Base-by-base conservation (phyloP, 257 asterid species). In the Phtheirospermum japonicum region DNA sequence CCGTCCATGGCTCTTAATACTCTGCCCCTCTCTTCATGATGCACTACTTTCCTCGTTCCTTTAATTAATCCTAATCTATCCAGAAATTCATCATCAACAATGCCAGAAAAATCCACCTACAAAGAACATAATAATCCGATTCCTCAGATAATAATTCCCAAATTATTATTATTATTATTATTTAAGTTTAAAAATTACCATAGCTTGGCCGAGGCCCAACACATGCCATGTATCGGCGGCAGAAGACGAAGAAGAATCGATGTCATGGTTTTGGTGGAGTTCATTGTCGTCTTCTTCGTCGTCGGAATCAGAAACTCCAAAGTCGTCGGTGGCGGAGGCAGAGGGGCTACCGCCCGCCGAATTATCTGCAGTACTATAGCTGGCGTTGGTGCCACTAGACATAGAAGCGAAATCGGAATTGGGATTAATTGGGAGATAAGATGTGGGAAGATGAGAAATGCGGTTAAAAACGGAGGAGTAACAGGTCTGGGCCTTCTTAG, bases 181-280 rank as follows among this genome's bases (percentile, higher is more conserved):
- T 23, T 23, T 23, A 23, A 58, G n/a, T 36, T 19, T 20, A 30
- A 20, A 1, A 56, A 32, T 50, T 81, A 92, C 99, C 99, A 92
- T 92, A 65, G 99, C 99, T 80, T 92, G 99, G 66, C 97, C 99
- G 49, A 92, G 97, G 14, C 99, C 99, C 77, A 92, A 75, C 33
- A 87, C 96, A 59, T 89, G 90, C 95, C 95, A 92, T 73, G 74
- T 76, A 6, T 85, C 88, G 16, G 48, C 5, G 48, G 14, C 11
- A 5, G 48, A 10, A 5, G 42, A 16, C 4, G 49, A 42, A 57
- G 83, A 34, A 26, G 73, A 54, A n/a, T 66, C n/a, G 17, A 28
- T 19, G 45, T 64, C 68, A 32, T 60, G 61, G 8, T 65, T 54
- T n/a, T 57, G 79, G 20, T 30, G 68, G 59, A 63, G 40, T 16